Evolutionary conservation across 805 yeast species (phyloP).

Genomic region (Komagataella mondaviorum): DNA sequence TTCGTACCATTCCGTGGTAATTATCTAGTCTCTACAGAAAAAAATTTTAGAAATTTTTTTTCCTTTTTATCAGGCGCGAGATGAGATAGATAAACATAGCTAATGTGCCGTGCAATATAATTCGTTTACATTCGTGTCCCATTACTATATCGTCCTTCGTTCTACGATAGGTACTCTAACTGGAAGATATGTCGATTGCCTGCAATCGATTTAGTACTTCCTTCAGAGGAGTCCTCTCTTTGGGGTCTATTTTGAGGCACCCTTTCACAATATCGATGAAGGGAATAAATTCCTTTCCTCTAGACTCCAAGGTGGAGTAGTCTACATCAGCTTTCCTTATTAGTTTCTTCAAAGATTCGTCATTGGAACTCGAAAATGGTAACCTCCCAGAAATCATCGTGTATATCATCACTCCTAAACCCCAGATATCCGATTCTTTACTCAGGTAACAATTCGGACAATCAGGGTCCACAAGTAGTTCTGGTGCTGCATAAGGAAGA

Average conservation of each 20-base stretch:
- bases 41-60: neutral
- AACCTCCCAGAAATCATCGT: conserved; percentile 61
- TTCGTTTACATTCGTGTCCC: neutral
- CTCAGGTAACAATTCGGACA: conserved; percentile 21
- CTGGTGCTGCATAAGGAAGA: conserved; percentile 88
- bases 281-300: neutral
- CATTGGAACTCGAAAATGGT: conserved; percentile 41
- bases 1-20: conserved; percentile 6
- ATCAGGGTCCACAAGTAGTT: conserved; percentile 54
- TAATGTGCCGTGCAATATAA: neutral
- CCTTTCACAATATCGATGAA: neutral
- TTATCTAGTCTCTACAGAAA: neutral
- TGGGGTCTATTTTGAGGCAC: neutral
- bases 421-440: conserved; percentile 80
- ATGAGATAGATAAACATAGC: neutral
- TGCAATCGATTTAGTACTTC: neutral
- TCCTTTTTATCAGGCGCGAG: neutral
- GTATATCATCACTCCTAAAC: conserved; percentile 68
- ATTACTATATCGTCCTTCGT: neutral
- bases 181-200: neutral
- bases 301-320: neutral
- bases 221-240: neutral
- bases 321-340: neutral
- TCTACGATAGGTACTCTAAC: neutral
- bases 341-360: neutral